Conservation (phyloP, 2,329 filamentous ascomycete species). For the Venturia pyrina region DNA sequence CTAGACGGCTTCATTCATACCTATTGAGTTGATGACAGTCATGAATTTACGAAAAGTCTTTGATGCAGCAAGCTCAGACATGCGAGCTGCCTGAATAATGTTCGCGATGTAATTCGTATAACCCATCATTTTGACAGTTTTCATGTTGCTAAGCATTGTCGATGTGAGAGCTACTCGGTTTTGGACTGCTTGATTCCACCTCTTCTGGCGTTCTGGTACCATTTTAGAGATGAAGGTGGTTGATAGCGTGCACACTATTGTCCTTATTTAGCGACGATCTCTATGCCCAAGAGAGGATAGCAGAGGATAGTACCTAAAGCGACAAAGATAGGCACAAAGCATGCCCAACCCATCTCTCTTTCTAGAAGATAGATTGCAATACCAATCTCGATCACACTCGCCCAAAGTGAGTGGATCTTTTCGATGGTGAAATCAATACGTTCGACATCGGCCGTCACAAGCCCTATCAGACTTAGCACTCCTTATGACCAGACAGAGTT, state of each 20-base stretch:
- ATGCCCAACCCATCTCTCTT: neutral
- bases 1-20: neutral
- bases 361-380: neutral
- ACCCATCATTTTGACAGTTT: constrained; percentile 8
- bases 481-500: neutral
- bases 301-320: neutral
- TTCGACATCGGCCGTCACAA: neutral
- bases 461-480: neutral
- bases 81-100: neutral
- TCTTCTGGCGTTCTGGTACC: neutral
- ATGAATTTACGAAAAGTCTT: neutral
- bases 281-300: neutral
- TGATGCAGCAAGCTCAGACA: neutral
- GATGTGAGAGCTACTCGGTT: neutral
- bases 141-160: constrained; percentile 4
- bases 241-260: neutral
- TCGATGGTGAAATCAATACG: neutral
- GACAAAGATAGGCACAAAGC: neutral
- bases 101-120: neutral
- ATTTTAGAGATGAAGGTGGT: neutral
- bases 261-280: neutral
- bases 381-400: neutral
- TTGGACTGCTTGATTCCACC: constrained; percentile 1
- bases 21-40: neutral
- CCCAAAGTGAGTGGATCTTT: neutral